Evolutionary conservation across 1,284 basidiomycete species (phyloP).

Genomic region (Termitomyces sp.): DNA sequence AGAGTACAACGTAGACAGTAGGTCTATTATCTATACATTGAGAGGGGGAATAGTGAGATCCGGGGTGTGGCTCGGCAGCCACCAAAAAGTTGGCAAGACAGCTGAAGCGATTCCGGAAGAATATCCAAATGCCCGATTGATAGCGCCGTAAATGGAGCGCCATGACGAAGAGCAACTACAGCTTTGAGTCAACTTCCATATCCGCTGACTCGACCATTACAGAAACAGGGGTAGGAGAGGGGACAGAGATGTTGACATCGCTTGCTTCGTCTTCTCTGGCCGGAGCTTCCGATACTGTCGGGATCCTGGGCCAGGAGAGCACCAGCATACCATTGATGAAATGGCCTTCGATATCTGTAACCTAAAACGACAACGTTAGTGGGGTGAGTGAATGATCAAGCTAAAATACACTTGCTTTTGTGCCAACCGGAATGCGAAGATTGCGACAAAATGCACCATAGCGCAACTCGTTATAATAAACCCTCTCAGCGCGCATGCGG

Average conservation of each 20-base stretch:
- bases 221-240: neutral
- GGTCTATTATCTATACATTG: too few relatives aligned
- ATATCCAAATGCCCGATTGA: neutral
- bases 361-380: constrained; percentile 24
- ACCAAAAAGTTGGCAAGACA: neutral
- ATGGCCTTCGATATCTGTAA: constrained; percentile 33
- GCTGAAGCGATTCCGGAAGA: neutral
- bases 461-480: constrained; percentile 36
- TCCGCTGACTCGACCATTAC: constrained; percentile 12
- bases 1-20: too few relatives aligned
- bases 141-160: too few relatives aligned
- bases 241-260: constrained; percentile 1
- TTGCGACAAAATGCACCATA: constrained; percentile 48
- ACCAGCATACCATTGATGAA: constrained; percentile 46
- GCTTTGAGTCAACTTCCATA: constrained; percentile 2
- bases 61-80: neutral
- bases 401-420: constrained; percentile 36
- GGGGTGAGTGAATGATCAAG: constrained; percentile 13
- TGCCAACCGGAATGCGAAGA: constrained; percentile 40
- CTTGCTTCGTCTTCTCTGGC: neutral
- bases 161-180: neutral
- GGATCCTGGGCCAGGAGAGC: constrained; percentile 43
- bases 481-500: constrained; percentile 2
- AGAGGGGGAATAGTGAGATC: too few relatives aligned
- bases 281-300: neutral